Conservation (phyloP, 148 eudicot species). For the Vaccinium macrocarpon region DNA sequence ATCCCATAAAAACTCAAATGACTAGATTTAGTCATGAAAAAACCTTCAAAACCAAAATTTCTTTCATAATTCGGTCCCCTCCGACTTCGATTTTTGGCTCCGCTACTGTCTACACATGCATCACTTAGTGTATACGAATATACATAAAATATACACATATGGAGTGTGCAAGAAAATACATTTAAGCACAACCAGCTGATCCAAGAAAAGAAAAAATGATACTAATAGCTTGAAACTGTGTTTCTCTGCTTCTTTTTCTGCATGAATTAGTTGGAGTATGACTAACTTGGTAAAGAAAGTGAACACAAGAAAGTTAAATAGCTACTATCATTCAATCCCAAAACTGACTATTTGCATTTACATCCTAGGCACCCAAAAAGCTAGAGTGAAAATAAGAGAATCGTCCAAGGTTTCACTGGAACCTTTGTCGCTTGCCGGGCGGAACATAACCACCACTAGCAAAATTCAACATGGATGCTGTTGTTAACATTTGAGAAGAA, state of each 20-base stretch:
- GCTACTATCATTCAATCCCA: conserved; percentile 17
- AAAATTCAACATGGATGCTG: conserved; percentile 29
- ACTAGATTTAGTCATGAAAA: too few relatives aligned
- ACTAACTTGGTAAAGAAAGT: background rate
- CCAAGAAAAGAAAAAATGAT: background rate
- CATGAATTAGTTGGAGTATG: background rate
- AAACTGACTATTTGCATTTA: conserved; percentile 14
- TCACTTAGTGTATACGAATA: too few relatives aligned
- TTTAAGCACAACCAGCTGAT: background rate
- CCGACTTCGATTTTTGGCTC: too few relatives aligned
- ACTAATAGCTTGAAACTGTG: background rate
- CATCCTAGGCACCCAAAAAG: conserved; percentile 14
- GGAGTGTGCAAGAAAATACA: background rate
- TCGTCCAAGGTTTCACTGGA: background rate
- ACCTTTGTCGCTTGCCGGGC: conserved; percentile 16
- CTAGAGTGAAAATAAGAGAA: background rate
- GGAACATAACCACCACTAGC: conserved; percentile 6
- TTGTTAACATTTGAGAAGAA: conserved; percentile 25
- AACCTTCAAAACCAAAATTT: too few relatives aligned
- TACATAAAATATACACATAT: background rate
- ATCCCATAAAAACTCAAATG: too few relatives aligned
- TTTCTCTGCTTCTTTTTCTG: background rate
- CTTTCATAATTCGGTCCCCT: too few relatives aligned
- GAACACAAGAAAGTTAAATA: conserved; percentile 10
- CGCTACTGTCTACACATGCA: too few relatives aligned